Conservation (phyloP, 306 rosid genomes). For the Gastrolobium bilobum region DNA sequence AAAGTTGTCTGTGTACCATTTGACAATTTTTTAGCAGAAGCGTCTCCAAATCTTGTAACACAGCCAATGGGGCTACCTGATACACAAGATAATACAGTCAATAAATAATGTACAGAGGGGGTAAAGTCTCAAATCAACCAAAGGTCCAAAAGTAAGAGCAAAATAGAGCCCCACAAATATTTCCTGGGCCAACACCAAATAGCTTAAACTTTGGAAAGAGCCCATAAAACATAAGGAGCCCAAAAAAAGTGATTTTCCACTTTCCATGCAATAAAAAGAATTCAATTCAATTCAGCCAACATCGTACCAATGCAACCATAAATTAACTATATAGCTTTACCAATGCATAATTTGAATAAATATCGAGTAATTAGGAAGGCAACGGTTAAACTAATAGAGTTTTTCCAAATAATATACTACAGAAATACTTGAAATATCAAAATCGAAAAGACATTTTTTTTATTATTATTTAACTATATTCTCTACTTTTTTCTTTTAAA, state of each 20-base stretch:
- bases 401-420: constrained; percentile 19
- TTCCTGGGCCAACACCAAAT: constrained; percentile 6
- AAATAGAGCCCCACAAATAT: constrained; percentile 27
- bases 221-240: constrained; percentile 33
- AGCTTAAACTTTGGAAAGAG: constrained; percentile 4
- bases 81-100: constrained; percentile 48
- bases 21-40: constrained; percentile 76
- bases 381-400: not conserved
- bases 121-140: constrained; percentile 36
- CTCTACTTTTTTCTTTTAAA: not conserved
- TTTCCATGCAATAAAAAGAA: constrained; percentile 21
- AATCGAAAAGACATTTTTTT: not conserved
- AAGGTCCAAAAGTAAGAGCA: constrained; percentile 31
- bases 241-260: not conserved
- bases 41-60: constrained; percentile 80
- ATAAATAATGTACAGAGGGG: constrained; percentile 31
- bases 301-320: constrained; percentile 3
- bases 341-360: not conserved
- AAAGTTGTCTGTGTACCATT: constrained; percentile 66
- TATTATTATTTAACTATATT: not conserved
- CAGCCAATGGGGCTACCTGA: constrained; percentile 80
- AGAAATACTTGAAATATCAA: not conserved
- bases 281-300: constrained; percentile 15
- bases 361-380: not conserved
- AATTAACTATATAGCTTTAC: not conserved